phyloP scores from a whole-genome alignment of 768 basidiomycete genomes.

The Zangia roseola region DNA sequence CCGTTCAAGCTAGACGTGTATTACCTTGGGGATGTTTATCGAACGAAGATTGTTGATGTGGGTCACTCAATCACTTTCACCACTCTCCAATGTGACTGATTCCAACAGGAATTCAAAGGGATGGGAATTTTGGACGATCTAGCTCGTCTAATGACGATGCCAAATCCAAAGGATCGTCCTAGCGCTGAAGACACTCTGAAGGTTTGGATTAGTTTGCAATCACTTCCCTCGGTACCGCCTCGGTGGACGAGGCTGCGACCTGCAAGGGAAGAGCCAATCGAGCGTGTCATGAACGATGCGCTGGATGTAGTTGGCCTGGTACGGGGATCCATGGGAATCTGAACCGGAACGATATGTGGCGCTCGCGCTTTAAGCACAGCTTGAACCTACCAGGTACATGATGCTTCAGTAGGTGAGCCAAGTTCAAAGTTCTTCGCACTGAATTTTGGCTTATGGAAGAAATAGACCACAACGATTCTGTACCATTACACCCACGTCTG shows the following conservation, averaged over 20 bases:
- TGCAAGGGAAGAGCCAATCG: conserved; percentile 6
- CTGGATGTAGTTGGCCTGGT: conserved; percentile 14
- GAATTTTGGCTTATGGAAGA: no score
- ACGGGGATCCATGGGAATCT: background rate
- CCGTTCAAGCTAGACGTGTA: conserved; percentile 32
- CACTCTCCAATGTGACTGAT: no score
- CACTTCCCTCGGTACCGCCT: background rate
- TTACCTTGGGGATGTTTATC: conserved; percentile 26
- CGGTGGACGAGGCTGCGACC: conserved; percentile 10
- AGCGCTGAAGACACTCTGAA: background rate
- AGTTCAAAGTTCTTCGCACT: no score
- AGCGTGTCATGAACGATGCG: conserved; percentile 15
- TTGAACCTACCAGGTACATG: no score
- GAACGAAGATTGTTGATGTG: conserved; percentile 15
- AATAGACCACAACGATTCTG: no score
- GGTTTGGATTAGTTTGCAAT: conserved; percentile 11
- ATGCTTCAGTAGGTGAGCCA: no score
- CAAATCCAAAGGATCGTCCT: conserved; percentile 8
- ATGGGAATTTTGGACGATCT: conserved; percentile 1
- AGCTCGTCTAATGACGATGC: conserved; percentile 1
- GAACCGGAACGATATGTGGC: no score
- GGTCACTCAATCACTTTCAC: background rate
- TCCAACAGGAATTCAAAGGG: conserved; percentile 9
- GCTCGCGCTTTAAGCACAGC: no score
- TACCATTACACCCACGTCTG: no score